Evolutionary conservation across 2,329 filamentous ascomycete species (phyloP).

Genomic region (Phialocephala subalpina): DNA sequence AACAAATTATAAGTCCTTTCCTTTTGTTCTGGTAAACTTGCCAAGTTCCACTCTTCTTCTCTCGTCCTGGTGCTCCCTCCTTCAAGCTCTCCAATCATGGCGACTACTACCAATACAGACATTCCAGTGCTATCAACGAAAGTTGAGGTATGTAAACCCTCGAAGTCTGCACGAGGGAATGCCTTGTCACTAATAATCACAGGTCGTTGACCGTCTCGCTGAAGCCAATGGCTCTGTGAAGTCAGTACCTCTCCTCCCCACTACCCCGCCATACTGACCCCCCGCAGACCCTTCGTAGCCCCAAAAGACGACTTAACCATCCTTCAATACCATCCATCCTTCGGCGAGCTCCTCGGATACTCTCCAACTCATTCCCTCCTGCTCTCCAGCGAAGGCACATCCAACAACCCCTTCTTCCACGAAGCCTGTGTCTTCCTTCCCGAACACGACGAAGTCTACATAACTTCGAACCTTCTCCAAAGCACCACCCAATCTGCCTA

Average conservation of each 20-base stretch:
- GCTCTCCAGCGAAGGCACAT: constrained; percentile 49
- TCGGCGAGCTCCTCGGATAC: constrained; percentile 46
- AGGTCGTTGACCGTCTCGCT: constrained; percentile 36
- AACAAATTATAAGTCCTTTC: background rate
- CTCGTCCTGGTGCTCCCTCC: background rate
- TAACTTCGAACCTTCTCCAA: constrained; percentile 54
- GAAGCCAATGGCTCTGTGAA: constrained; percentile 38
- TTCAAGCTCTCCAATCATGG: constrained; percentile 23
- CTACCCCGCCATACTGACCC: constrained; percentile 21
- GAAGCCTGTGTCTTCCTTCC: constrained; percentile 53
- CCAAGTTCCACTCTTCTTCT: background rate
- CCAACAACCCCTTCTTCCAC: constrained; percentile 55
- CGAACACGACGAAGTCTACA: constrained; percentile 51
- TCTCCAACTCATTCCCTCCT: constrained; percentile 50
- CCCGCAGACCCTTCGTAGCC: constrained; percentile 28
- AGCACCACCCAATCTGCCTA: constrained; percentile 46
- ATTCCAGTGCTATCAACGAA: constrained; percentile 27
- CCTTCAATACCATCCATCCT: constrained; percentile 48
- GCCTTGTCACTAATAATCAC: constrained; percentile 12
- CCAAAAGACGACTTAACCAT: constrained; percentile 44
- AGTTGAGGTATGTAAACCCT: constrained; percentile 28
- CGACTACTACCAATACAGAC: constrained; percentile 34
- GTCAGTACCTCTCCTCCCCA: constrained; percentile 21
- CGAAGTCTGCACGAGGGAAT: background rate
- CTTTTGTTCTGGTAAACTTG: background rate